Conservation (phyloP, 495 filamentous ascomycete genomes). For the Penicillium pancosmium region DNA sequence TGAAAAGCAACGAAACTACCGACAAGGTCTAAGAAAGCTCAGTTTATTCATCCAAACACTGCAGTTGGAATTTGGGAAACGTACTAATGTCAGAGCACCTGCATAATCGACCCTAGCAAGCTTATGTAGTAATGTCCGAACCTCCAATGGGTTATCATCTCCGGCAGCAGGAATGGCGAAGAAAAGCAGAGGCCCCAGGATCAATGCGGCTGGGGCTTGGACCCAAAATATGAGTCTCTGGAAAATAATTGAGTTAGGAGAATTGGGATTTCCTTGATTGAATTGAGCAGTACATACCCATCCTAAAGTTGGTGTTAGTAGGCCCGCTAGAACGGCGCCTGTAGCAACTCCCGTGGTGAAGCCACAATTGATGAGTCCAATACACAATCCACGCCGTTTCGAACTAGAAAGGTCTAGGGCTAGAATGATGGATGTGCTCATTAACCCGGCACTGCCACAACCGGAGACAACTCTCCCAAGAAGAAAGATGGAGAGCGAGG, state of each 20-base stretch:
- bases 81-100: constrained; percentile 63
- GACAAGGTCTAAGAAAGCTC: constrained; percentile 37
- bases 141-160: constrained; percentile 28
- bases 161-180: constrained; percentile 56
- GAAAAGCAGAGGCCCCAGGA: constrained; percentile 60
- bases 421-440: constrained; percentile 68
- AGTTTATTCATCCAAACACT: not conserved
- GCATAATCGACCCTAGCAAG: constrained; percentile 69
- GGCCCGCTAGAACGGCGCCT: constrained; percentile 71
- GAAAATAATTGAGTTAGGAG: not conserved
- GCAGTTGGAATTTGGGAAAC: constrained; percentile 10
- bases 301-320: constrained; percentile 60
- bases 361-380: constrained; percentile 67
- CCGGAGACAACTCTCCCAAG: constrained; percentile 66
- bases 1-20: constrained; percentile 66
- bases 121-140: constrained; percentile 41
- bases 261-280: not conserved
- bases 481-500: constrained; percentile 61
- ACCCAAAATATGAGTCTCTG: constrained; percentile 70
- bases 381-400: constrained; percentile 65
- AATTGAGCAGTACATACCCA: constrained; percentile 57
- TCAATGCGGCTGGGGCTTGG: constrained; percentile 60
- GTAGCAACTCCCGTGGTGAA: constrained; percentile 71
- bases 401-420: constrained; percentile 67
- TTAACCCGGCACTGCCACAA: constrained; percentile 64